Percentiles rank a stretch among this genome's conserved stretches.
These are phyloP conservation scores for Malus fusca DNA, from an alignment of 306 rosid species.

Conservation along the genomic window DNA sequence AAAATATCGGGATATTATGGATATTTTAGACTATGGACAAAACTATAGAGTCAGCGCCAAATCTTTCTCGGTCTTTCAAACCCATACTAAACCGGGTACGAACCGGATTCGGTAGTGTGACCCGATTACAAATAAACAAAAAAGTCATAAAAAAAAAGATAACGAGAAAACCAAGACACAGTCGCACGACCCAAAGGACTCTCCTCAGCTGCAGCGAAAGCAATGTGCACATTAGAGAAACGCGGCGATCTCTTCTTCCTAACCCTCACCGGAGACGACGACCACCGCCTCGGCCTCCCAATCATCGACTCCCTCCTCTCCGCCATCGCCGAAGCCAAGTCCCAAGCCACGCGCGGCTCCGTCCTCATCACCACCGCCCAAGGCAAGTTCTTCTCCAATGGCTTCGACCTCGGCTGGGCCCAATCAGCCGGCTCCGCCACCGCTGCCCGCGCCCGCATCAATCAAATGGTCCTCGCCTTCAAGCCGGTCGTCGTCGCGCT, in stretches of 20 bases:
- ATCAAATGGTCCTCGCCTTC: conserved; percentile 27
- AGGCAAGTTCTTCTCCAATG: conserved; percentile 68
- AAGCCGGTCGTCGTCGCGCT: conserved; percentile 47
- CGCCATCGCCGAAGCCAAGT: conserved; percentile 25
- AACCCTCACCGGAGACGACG: conserved; percentile 47
- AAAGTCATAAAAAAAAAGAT: not conserved
- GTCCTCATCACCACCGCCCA: conserved; percentile 65
- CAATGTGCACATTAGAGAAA: conserved; percentile 64
- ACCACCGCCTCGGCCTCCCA: conserved; percentile 50
- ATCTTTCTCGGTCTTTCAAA: too few relatives aligned
- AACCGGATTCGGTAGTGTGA: not conserved
- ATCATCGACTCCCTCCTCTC: conserved; percentile 43
- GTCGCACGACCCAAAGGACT: not conserved
- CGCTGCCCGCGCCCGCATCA: conserved; percentile 33
- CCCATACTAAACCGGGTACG: too few relatives aligned
- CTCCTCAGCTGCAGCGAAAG: too few relatives aligned
- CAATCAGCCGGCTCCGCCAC: conserved; percentile 33
- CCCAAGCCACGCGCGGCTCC: conserved; percentile 48
- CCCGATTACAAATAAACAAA: not conserved
- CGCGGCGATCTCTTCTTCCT: conserved; percentile 50
- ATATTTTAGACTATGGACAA: too few relatives aligned
- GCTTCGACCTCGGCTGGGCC: conserved; percentile 73
- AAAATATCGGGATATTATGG: too few relatives aligned
- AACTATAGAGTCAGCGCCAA: too few relatives aligned
- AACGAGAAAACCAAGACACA: not conserved